phyloP scores from a whole-genome alignment of 768 basidiomycete genomes.

The Leccinum subtestaceum region DNA sequence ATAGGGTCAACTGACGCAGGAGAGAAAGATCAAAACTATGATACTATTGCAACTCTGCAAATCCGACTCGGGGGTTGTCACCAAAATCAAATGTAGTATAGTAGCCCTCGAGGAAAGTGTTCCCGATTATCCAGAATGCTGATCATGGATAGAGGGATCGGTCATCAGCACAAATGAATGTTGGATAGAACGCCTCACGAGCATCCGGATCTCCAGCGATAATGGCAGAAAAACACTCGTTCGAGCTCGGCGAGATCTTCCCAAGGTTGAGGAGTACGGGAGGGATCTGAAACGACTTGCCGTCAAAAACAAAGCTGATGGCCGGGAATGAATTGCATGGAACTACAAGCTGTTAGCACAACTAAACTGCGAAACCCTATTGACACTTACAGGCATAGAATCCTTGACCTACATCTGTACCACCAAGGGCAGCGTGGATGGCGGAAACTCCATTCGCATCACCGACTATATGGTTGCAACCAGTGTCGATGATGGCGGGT shows the following conservation, averaged over 20 bases:
- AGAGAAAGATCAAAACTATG: too few species aligned
- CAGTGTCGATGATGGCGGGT: too few species aligned
- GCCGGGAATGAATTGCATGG: not conserved
- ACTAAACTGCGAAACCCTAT: too few species aligned
- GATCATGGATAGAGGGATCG: not conserved
- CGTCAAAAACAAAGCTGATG: not conserved
- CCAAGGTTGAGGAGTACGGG: slow-evolving; percentile 38
- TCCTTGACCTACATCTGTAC: too few species aligned
- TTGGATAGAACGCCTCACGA: slow-evolving; percentile 1
- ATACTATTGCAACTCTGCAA: slow-evolving; percentile 25
- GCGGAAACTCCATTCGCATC: too few species aligned
- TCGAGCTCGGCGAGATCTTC: slow-evolving; percentile 14
- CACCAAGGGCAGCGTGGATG: too few species aligned
- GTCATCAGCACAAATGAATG: not conserved
- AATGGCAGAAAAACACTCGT: slow-evolving; percentile 26
- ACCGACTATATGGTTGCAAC: too few species aligned
- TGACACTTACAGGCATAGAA: too few species aligned
- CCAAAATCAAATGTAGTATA: slow-evolving; percentile 40
- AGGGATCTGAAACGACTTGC: not conserved
- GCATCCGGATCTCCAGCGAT: not conserved
- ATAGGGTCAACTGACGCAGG: too few species aligned
- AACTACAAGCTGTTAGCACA: not conserved
- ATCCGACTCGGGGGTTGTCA: slow-evolving; percentile 34
- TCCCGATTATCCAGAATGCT: slow-evolving; percentile 19
- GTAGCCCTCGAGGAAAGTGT: slow-evolving; percentile 40